Evolutionary conservation across 768 basidiomycete species (phyloP).

Genomic region (Boletus patriciae): DNA sequence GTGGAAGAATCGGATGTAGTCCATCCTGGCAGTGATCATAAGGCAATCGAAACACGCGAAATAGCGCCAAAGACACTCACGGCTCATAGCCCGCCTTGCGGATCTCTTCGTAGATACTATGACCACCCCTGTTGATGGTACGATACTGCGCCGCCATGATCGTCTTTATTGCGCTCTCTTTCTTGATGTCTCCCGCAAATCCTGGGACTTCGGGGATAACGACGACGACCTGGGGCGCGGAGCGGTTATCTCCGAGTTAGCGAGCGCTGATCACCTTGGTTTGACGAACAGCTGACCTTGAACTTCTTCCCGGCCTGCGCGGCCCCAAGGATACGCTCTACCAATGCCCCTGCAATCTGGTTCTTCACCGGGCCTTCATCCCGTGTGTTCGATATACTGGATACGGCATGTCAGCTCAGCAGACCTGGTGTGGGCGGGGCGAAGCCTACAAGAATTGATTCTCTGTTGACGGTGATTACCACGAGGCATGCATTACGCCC

Average conservation of each 20-base stretch:
- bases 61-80: conserved; percentile 40
- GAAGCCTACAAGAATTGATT: conserved; percentile 77
- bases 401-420: conserved; percentile 9
- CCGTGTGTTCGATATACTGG: conserved; percentile 74
- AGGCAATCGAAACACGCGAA: background rate
- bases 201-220: conserved; percentile 90
- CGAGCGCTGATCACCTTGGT: background rate
- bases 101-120: conserved; percentile 82
- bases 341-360: conserved; percentile 78
- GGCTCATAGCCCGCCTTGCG: conserved; percentile 76
- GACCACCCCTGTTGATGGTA: conserved; percentile 87
- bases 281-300: conserved; percentile 46
- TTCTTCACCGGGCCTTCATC: conserved; percentile 72
- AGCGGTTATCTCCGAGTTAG: background rate
- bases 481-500: conserved; percentile 14
- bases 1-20: conserved; percentile 92
- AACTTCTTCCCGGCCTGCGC: conserved; percentile 70
- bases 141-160: conserved; percentile 90
- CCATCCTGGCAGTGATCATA: conserved; percentile 45
- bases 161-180: conserved; percentile 59
- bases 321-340: conserved; percentile 83
- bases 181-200: conserved; percentile 82
- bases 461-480: conserved; percentile 39
- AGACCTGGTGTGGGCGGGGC: background rate
- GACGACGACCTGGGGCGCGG: conserved; percentile 64